Conservation (phyloP, 2,329 filamentous ascomycete species). For the Triangularia setosa region DNA sequence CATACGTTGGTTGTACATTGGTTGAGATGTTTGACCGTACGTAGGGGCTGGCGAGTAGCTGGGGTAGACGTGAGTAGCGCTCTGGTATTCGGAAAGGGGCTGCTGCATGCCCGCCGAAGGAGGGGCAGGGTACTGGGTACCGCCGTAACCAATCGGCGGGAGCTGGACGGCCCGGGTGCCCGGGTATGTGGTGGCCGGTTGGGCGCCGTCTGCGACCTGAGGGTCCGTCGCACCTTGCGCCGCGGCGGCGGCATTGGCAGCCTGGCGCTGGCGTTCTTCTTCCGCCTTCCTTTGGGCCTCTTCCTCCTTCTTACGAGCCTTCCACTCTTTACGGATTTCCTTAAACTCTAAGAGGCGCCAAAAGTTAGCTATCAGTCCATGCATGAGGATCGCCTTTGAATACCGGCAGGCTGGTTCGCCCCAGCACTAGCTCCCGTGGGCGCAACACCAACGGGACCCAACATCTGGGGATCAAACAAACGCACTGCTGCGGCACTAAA, state of each 20-base stretch:
- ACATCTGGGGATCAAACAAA: neutral
- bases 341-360: conserved; percentile 76
- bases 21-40: conserved; percentile 53
- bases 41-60: conserved; percentile 57
- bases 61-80: conserved; percentile 51
- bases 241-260: conserved; percentile 46
- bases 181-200: conserved; percentile 53
- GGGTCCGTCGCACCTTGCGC: conserved; percentile 48
- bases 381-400: conserved; percentile 23
- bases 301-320: conserved; percentile 98
- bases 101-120: conserved; percentile 52
- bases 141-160: conserved; percentile 71
- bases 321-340: conserved; percentile 98
- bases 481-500: conserved; percentile 12
- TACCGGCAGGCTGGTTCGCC: conserved; percentile 32
- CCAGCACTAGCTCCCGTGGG: conserved; percentile 45
- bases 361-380: conserved; percentile 25
- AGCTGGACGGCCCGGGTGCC: conserved; percentile 60
- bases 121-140: conserved; percentile 63
- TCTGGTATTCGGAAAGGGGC: conserved; percentile 50
- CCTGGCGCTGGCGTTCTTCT: conserved; percentile 70
- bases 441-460: conserved; percentile 5
- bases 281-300: conserved; percentile 85
- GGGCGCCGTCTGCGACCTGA: conserved; percentile 48
- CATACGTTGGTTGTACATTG: conserved; percentile 59